phyloP scores from a whole-genome alignment of 2,329 filamentous ascomycete genomes.

The Ceratocystis papillata region DNA sequence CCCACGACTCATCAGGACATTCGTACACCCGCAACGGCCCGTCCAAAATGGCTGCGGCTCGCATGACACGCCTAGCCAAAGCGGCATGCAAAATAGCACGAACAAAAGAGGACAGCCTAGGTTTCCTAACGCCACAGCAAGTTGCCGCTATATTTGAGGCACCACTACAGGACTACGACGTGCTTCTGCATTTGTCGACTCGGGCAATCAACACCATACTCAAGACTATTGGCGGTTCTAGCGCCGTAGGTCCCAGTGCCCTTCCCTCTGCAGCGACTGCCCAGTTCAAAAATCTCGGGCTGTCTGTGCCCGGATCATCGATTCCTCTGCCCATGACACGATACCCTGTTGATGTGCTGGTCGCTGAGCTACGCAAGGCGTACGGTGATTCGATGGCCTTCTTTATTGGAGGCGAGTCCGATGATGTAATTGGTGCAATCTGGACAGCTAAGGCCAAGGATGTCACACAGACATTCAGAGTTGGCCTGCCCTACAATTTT shows the following conservation, averaged over 20 bases:
- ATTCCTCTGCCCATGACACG: conserved; percentile 45
- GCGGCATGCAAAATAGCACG: conserved; percentile 57
- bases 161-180: conserved; percentile 67
- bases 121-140: conserved; percentile 34
- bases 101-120: conserved; percentile 42
- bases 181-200: conserved; percentile 61
- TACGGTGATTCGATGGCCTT: conserved; percentile 66
- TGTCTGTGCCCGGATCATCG: conserved; percentile 17
- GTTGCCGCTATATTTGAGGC: conserved; percentile 54
- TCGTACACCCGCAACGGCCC: conserved; percentile 64
- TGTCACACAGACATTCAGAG: conserved; percentile 49
- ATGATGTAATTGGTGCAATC: conserved; percentile 44
- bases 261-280: conserved; percentile 27
- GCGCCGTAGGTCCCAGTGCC: conserved; percentile 32
- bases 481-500: conserved; percentile 57
- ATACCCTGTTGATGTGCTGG: conserved; percentile 51
- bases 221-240: conserved; percentile 31
- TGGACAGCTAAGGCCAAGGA: conserved; percentile 47
- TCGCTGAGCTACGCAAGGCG: conserved; percentile 53
- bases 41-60: conserved; percentile 68
- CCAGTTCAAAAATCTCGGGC: conserved; percentile 61
- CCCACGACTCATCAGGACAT: conserved; percentile 63
- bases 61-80: conserved; percentile 71
- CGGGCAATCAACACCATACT: conserved; percentile 39
- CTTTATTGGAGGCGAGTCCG: conserved; percentile 57